phyloP scores from a whole-genome alignment of 768 basidiomycete species.

The Lactarius indigo region DNA sequence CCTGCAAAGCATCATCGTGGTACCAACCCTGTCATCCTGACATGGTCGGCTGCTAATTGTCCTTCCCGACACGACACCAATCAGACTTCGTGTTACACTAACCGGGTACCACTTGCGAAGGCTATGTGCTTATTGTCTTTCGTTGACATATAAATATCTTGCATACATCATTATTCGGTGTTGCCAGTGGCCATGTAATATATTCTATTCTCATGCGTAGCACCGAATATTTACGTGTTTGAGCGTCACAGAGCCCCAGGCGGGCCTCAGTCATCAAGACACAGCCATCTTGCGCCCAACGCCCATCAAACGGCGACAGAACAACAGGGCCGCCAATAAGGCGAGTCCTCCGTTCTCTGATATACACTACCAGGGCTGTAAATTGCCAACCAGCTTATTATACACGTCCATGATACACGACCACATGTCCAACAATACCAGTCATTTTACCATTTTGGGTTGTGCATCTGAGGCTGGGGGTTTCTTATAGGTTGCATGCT shows the following conservation, averaged over 20 bases:
- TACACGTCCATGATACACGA: neutral
- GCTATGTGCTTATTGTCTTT: neutral
- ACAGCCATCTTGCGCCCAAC: neutral
- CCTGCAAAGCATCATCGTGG: neutral
- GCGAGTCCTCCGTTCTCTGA: neutral
- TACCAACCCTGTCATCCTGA: neutral
- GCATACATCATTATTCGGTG: neutral
- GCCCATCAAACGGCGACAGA: neutral
- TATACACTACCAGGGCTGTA: neutral
- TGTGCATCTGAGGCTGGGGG: neutral
- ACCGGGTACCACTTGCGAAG: neutral
- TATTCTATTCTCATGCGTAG: too few species aligned
- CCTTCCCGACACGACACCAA: neutral
- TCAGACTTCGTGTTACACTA: neutral
- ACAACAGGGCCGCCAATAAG: too few species aligned
- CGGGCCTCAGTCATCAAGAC: neutral
- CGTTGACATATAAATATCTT: neutral
- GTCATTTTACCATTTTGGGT: neutral
- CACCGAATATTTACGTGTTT: neutral
- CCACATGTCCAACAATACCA: neutral
- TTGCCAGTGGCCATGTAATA: neutral
- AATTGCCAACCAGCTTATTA: neutral
- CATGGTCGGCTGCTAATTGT: neutral
- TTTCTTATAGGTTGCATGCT: neutral
- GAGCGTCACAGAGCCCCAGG: neutral